Base-by-base conservation (phyloP, 345 rosid genomes). In the Tarenaya hassleriana region DNA sequence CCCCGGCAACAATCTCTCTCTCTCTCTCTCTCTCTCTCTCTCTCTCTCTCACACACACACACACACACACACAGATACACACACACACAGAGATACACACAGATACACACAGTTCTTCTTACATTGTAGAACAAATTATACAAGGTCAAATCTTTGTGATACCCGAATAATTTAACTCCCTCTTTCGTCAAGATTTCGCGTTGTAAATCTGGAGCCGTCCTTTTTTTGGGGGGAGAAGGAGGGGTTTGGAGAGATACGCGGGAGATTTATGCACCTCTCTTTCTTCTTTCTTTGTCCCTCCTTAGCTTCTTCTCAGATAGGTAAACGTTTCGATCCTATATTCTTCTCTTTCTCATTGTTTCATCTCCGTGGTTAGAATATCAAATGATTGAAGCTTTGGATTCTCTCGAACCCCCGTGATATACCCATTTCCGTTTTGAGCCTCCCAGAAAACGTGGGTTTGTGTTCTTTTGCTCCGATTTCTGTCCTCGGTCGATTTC, bases 221-320 rank as follows among this genome's bases (percentile, higher is more conserved):
- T 58, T 46, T 58, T 15, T 52, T 52, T n/a, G 38, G 42, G 8
- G 51, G 33, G 32, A 8, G 34, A 47, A 56, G 29, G 40, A 24
- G 5, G 29, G 29, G 29, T 24, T 24, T 24, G 38, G 44, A 35
- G 38, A 32, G 7, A 0, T 1, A 35, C 11, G 9, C 17, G 58
- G 47, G 47, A 56, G 20, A 43, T 64, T 70, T 68, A 70, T 62
- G 62, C 62, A 43, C 60, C 50, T 61, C 60, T 52, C 43, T 53
- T 34, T 50, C 12, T 50, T 29, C 52, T 60, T 20, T 47, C 46
- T 40, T 46, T 21, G 20, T 49, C 47, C 16, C 34, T 47, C 68
- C 41, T 55, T 63, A n/a, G 63, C 53, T 46, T 41, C 39, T 48
- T 62, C 53, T 27, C 41, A 40, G 33, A 41, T 50, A 62, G 77